Evolutionary conservation across 805 yeast species (phyloP).

Genomic region (Starmerella bacillaris): DNA sequence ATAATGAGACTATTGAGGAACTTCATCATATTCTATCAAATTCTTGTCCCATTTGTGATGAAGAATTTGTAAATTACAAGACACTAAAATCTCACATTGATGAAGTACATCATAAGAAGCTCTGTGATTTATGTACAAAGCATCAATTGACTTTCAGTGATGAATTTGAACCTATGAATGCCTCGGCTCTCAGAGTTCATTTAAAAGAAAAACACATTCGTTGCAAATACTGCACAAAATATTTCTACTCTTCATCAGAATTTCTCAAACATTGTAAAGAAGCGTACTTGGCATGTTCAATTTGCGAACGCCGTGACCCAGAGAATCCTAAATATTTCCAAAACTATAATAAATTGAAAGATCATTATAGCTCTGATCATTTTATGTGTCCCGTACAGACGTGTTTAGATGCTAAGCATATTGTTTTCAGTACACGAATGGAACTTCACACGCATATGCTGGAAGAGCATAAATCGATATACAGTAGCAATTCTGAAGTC

Average conservation of each 20-base stretch:
- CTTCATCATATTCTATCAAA: conserved; percentile 36
- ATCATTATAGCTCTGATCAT: conserved; percentile 60
- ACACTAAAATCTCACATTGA: conserved; percentile 48
- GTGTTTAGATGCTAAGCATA: conserved; percentile 79
- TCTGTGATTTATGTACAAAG: conserved; percentile 63
- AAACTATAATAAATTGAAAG: conserved; percentile 54
- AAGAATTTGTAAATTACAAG: conserved; percentile 29
- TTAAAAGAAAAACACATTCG: conserved; percentile 48
- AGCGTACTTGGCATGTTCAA: conserved; percentile 71
- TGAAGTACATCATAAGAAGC: conserved; percentile 38
- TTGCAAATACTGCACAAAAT: conserved; percentile 58
- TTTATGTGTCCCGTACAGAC: conserved; percentile 55
- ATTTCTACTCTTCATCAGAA: conserved; percentile 83
- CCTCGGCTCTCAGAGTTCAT: conserved; percentile 47
- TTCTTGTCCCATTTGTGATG: conserved; percentile 21
- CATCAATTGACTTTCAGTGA: conserved; percentile 58
- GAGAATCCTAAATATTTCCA: conserved; percentile 52
- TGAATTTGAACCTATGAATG: conserved; percentile 48
- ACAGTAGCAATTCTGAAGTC: conserved; percentile 24
- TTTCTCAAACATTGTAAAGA: conserved; percentile 64
- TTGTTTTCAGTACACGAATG: conserved; percentile 72
- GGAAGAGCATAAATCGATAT: conserved; percentile 53
- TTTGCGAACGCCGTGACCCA: conserved; percentile 52
- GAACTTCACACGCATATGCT: conserved; percentile 80
- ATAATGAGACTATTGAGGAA: conserved; percentile 26